Percentiles rank a stretch among this genome's conserved stretches.
Conservation (phyloP, 768 basidiomycete species). For the Tulasnella sp. region DNA sequence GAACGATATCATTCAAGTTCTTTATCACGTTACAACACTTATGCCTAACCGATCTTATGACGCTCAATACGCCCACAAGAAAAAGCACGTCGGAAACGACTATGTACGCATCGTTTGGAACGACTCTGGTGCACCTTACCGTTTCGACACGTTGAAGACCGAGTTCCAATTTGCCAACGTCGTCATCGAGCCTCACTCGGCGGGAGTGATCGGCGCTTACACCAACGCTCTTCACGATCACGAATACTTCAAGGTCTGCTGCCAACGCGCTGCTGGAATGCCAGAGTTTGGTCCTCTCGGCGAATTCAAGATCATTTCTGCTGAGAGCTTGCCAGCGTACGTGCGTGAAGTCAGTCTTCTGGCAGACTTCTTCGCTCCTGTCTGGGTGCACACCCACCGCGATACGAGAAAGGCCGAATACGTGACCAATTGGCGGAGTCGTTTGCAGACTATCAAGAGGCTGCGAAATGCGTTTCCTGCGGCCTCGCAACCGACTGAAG, state of each 20-base stretch:
- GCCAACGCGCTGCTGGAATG: conserved; percentile 89
- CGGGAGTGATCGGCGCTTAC: conserved; percentile 81
- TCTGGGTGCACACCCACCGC: conserved; percentile 72
- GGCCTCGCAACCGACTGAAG: conserved; percentile 8
- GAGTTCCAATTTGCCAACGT: conserved; percentile 98
- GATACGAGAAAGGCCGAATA: conserved; percentile 76
- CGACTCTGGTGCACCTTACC: conserved; percentile 87
- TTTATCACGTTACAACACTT: conserved; percentile 95
- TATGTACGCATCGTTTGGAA: conserved; percentile 97
- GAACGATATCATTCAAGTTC: conserved; percentile 94
- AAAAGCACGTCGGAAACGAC: conserved; percentile 96
- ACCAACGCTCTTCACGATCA: conserved; percentile 84
- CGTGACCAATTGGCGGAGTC: conserved; percentile 85
- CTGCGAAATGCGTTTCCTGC: conserved; percentile 41
- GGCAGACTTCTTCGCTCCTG: conserved; percentile 87
- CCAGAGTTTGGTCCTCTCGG: conserved; percentile 93
- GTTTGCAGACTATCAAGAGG: conserved; percentile 77
- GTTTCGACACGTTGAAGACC: conserved; percentile 87
- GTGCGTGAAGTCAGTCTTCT: conserved; percentile 86
- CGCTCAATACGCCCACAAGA: conserved; percentile 79
- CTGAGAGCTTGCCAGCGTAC: conserved; percentile 81
- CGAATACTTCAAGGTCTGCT: conserved; percentile 93
- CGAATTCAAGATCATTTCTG: conserved; percentile 91
- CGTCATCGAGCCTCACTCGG: conserved; percentile 90
- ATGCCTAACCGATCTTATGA: conserved; percentile 83